phyloP scores from a whole-genome alignment of 768 basidiomycete species.

The Inosperma sp. region DNA sequence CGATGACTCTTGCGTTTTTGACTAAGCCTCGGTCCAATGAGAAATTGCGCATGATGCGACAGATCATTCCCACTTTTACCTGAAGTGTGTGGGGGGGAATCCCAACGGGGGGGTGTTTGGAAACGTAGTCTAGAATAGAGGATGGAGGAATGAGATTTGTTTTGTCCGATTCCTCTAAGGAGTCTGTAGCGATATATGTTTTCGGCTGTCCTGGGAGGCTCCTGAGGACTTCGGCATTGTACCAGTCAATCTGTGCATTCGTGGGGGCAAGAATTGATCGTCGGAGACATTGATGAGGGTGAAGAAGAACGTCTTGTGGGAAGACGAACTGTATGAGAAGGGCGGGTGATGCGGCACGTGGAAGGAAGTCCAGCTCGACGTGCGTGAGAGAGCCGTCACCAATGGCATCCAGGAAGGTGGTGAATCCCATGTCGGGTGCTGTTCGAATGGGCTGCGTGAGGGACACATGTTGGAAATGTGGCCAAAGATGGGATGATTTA shows the following conservation, averaged over 20 bases:
- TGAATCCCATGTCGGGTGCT: slow-evolving; percentile 32
- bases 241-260: slow-evolving; percentile 32
- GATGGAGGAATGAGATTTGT: slow-evolving; percentile 9
- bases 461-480: slow-evolving; percentile 20
- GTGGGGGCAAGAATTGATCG: slow-evolving; percentile 36
- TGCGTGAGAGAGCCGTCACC: slow-evolving; percentile 30
- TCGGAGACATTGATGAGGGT: slow-evolving; percentile 24
- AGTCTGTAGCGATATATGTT: slow-evolving; percentile 16
- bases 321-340: slow-evolving; percentile 19
- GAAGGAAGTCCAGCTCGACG: slow-evolving; percentile 16
- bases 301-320: slow-evolving; percentile 21
- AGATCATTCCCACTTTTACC: slow-evolving; percentile 31
- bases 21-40: slow-evolving; percentile 34
- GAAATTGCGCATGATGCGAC: slow-evolving; percentile 35
- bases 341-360: neutral
- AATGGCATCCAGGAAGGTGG: slow-evolving; percentile 34
- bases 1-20: slow-evolving; percentile 36
- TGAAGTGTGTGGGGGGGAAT: slow-evolving; percentile 21
- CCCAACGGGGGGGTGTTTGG: slow-evolving; percentile 12
- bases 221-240: slow-evolving; percentile 29
- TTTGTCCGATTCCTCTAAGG: slow-evolving; percentile 13
- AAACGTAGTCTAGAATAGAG: slow-evolving; percentile 16
- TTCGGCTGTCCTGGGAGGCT: slow-evolving; percentile 17
- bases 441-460: slow-evolving; percentile 34
- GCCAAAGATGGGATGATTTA: slow-evolving; percentile 32